Evolutionary conservation across 306 rosid genomes (phyloP).

Genomic region (Cicer pinnatifidum): DNA sequence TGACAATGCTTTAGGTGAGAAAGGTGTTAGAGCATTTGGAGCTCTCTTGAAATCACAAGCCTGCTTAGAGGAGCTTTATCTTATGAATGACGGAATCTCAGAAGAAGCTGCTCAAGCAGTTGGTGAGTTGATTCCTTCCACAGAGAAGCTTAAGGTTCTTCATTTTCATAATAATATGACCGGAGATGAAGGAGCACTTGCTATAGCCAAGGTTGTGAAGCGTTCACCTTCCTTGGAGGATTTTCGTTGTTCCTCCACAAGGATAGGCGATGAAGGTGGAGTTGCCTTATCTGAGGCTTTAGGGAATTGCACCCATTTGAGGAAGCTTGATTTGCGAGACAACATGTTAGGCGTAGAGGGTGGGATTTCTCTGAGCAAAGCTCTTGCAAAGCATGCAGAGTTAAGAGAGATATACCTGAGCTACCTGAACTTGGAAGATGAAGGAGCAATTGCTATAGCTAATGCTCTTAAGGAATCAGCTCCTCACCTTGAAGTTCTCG

Average conservation of each 20-base stretch:
- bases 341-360: slow-evolving; percentile 90
- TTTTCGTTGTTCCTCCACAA: slow-evolving; percentile 84
- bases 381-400: slow-evolving; percentile 64
- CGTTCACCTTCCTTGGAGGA: slow-evolving; percentile 70
- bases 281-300: slow-evolving; percentile 76
- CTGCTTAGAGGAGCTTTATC: slow-evolving; percentile 77
- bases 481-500: slow-evolving; percentile 78
- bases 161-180: slow-evolving; percentile 90
- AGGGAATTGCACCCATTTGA: slow-evolving; percentile 57
- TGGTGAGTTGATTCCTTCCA: slow-evolving; percentile 77
- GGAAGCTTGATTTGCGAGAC: slow-evolving; percentile 87
- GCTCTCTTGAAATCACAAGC: slow-evolving; percentile 78
- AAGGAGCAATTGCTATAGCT: slow-evolving; percentile 70
- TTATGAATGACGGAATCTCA: slow-evolving; percentile 88
- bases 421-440: slow-evolving; percentile 86
- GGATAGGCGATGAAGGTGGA: slow-evolving; percentile 83
- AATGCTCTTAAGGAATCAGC: slow-evolving; percentile 76
- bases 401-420: slow-evolving; percentile 79
- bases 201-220: slow-evolving; percentile 76
- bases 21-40: slow-evolving; percentile 86
- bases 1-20: slow-evolving; percentile 89
- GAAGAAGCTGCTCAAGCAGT: slow-evolving; percentile 87
- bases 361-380: slow-evolving; percentile 78
- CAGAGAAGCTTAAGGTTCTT: slow-evolving; percentile 75
- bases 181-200: slow-evolving; percentile 79